phyloP scores from a whole-genome alignment of 352 stramenopile genomes.

The Globisporangium megalacanthum region DNA sequence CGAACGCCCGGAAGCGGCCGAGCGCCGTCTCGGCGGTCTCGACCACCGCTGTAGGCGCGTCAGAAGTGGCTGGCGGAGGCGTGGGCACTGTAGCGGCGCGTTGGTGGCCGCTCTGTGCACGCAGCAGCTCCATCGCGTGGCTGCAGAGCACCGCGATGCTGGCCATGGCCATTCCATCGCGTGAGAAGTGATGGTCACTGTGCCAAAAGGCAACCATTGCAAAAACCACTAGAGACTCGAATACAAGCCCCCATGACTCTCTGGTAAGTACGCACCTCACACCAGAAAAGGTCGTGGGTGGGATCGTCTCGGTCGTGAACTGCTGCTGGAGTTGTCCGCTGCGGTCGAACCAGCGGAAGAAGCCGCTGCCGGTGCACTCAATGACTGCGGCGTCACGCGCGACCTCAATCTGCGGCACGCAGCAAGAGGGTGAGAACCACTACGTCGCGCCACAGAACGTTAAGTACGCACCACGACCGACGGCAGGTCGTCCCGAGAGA shows the following conservation, averaged over 20 bases:
- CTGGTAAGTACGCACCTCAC: not conserved
- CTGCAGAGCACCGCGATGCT: slow-evolving; percentile 8
- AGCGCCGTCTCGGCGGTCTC: slow-evolving; percentile 39
- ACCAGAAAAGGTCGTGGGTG: slow-evolving; percentile 18
- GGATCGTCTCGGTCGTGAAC: slow-evolving; percentile 62
- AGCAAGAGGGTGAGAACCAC: not conserved
- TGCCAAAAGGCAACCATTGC: not conserved
- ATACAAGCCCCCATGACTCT: not conserved
- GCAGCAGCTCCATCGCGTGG: slow-evolving; percentile 10
- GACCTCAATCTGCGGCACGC: slow-evolving; percentile 3
- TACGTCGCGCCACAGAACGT: not conserved
- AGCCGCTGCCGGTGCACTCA: slow-evolving; percentile 25
- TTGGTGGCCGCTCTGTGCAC: slow-evolving; percentile 10
- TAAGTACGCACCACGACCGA: not conserved
- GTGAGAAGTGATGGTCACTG: too few relatives aligned
- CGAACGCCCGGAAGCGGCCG: slow-evolving; percentile 62
- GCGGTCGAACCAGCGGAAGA: slow-evolving; percentile 44
- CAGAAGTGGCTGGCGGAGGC: not conserved
- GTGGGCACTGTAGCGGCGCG: not conserved
- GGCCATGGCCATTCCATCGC: not conserved
- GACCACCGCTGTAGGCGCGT: slow-evolving; percentile 9
- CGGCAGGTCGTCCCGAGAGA: slow-evolving; percentile 14
- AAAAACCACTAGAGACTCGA: too few relatives aligned
- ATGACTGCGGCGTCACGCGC: slow-evolving; percentile 5
- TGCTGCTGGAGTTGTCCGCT: slow-evolving; percentile 27